phyloP scores from a whole-genome alignment of 345 rosid species.

The Citrus mangshanensis region DNA sequence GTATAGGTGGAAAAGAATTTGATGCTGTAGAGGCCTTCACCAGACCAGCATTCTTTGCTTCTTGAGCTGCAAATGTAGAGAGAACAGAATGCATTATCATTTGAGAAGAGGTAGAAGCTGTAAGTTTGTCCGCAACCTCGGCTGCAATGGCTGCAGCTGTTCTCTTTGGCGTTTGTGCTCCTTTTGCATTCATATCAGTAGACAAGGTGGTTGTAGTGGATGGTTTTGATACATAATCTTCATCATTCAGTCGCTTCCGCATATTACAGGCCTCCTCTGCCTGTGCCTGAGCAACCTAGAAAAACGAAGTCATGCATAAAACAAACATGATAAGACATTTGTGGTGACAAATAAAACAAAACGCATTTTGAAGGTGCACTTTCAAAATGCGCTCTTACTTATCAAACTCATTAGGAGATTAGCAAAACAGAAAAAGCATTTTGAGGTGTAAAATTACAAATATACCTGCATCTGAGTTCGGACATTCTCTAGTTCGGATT shows the following conservation, averaged over 20 bases:
- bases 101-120: constrained; percentile 88
- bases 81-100: constrained; percentile 91
- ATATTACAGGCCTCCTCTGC: constrained; percentile 67
- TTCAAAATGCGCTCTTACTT: not conserved
- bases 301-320: not conserved
- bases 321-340: not conserved
- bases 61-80: constrained; percentile 90
- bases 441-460: not conserved
- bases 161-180: constrained; percentile 55
- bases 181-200: constrained; percentile 30
- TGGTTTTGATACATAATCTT: constrained; percentile 40
- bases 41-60: constrained; percentile 65
- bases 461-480: constrained; percentile 80
- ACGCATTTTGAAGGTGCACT: not conserved
- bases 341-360: not conserved
- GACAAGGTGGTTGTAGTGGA: constrained; percentile 25
- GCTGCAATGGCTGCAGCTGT: constrained; percentile 93
- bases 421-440: not conserved
- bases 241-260: constrained; percentile 60
- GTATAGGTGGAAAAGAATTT: constrained; percentile 22
- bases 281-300: constrained; percentile 79
- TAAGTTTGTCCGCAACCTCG: constrained; percentile 87
- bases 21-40: constrained; percentile 25
- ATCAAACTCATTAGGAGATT: not conserved
- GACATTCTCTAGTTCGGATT: constrained; percentile 83